Conservation (phyloP, 2,329 filamentous ascomycete species). For the Pseudonectria buxi region DNA sequence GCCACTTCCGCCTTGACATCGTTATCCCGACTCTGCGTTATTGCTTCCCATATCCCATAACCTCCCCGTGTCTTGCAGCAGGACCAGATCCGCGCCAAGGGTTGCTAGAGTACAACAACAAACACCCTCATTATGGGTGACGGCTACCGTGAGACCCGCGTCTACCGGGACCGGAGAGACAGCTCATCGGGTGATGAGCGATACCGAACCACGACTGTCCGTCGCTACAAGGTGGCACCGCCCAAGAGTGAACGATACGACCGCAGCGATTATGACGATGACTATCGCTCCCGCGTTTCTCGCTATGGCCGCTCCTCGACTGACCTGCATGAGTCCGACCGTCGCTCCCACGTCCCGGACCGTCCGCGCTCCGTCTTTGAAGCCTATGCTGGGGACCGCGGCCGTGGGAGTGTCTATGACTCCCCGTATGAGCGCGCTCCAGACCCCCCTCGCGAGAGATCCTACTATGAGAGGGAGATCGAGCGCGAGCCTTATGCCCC, state of each 20-base stretch:
- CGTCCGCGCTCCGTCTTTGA: conserved; percentile 47
- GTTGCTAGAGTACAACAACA: conserved; percentile 8
- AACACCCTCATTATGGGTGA: conserved; percentile 28
- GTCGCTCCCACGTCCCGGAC: conserved; percentile 39
- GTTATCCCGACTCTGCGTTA: neutral
- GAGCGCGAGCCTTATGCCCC: conserved; percentile 19
- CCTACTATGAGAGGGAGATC: conserved; percentile 17
- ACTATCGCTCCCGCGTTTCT: conserved; percentile 38
- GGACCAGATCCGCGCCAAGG: no score
- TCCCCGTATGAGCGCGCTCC: conserved; percentile 34
- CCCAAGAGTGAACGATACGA: conserved; percentile 35
- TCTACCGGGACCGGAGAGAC: conserved; percentile 27
- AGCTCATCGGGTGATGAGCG: conserved; percentile 38
- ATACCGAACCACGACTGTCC: conserved; percentile 42
- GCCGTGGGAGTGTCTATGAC: conserved; percentile 38
- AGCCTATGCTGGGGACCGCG: conserved; percentile 29
- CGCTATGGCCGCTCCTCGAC: conserved; percentile 31
- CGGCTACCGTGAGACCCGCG: conserved; percentile 25
- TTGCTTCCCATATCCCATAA: conserved; percentile 7
- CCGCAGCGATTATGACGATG: conserved; percentile 37
- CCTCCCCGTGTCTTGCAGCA: neutral
- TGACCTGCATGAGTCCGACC: conserved; percentile 37
- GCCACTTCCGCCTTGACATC: conserved; percentile 2
- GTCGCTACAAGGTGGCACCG: conserved; percentile 45
- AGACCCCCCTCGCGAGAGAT: conserved; percentile 11